Percentiles rank a stretch among this genome's conserved stretches.
Evolutionary conservation across 2,329 filamentous ascomycete species (phyloP).

Genomic region (Diaporthe australafricana): DNA sequence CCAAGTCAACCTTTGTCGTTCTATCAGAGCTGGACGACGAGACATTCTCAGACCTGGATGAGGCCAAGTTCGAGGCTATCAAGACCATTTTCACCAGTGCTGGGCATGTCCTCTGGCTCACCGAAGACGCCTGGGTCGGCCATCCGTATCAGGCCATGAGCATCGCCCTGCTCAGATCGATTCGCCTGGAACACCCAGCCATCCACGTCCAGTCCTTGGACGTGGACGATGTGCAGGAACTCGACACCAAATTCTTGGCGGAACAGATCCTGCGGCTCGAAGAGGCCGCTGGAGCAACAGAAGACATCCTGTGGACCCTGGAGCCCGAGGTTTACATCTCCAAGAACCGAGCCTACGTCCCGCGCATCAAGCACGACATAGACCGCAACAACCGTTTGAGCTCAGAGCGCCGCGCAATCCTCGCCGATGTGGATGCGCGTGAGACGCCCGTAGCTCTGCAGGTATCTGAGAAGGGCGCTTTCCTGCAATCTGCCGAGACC

Average conservation of each 20-base stretch:
- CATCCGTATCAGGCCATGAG: slow-evolving; percentile 39
- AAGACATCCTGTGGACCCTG: slow-evolving; percentile 43
- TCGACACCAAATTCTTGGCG: slow-evolving; percentile 8
- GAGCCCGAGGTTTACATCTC: too few species aligned
- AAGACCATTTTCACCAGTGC: not conserved
- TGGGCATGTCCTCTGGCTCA: not conserved
- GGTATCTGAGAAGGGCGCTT: too few species aligned
- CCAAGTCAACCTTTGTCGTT: too few species aligned
- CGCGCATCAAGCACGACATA: slow-evolving; percentile 40
- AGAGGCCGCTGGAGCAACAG: slow-evolving; percentile 9
- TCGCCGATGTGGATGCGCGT: too few species aligned
- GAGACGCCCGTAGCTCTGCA: too few species aligned
- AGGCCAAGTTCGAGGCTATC: not conserved
- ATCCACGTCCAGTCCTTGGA: slow-evolving; percentile 42
- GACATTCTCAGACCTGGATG: not conserved
- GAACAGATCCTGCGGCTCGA: slow-evolving; percentile 36
- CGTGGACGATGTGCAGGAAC: slow-evolving; percentile 12
- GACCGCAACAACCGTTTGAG: slow-evolving; percentile 36
- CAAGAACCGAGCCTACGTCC: too few species aligned
- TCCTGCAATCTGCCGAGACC: too few species aligned
- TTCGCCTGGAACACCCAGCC: slow-evolving; percentile 39
- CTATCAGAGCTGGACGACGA: too few species aligned
- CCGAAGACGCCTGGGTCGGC: slow-evolving; percentile 14
- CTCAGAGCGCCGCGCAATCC: too few species aligned
- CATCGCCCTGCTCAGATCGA: slow-evolving; percentile 40